Evolutionary conservation across 352 stramenopile species (phyloP).

Genomic region (Pythium aristosporum): DNA sequence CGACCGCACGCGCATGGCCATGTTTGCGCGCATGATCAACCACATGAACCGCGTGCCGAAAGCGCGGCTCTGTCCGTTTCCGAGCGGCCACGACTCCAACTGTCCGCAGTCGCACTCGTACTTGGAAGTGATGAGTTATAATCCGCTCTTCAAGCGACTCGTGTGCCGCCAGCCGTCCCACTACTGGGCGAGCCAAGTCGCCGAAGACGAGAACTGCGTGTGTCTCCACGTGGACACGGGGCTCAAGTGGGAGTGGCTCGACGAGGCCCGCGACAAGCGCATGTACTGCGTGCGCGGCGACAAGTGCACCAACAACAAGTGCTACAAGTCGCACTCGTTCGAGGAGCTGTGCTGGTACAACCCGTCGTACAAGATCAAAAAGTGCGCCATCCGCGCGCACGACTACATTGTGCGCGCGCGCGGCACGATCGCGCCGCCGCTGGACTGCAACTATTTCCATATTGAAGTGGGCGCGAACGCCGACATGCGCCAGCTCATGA

Average conservation of each 20-base stretch:
- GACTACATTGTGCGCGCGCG: conserved; percentile 9
- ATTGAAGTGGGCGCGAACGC: conserved; percentile 5
- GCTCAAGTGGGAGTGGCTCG: conserved; percentile 42
- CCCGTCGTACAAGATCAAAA: conserved; percentile 16
- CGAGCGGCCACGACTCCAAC: conserved; percentile 19
- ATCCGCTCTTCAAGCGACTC: conserved; percentile 50
- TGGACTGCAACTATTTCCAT: conserved; percentile 12
- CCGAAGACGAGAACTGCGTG: conserved; percentile 43
- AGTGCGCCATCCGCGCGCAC: conserved; percentile 5
- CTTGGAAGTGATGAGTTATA: conserved; percentile 53
- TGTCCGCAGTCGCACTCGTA: conserved; percentile 46
- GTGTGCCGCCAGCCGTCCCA: conserved; percentile 41
- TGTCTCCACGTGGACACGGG: conserved; percentile 49
- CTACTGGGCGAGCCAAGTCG: conserved; percentile 40
- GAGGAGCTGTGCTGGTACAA: conserved; percentile 30
- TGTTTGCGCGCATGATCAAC: conserved; percentile 54
- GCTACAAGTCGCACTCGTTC: conserved; percentile 27
- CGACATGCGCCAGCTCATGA: conserved; percentile 15
- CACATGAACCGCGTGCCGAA: conserved; percentile 47
- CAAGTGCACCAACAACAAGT: conserved; percentile 14
- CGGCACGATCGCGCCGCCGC: conserved; percentile 9
- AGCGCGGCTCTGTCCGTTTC: conserved; percentile 41
- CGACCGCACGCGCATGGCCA: conserved; percentile 22
- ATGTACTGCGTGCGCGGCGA: conserved; percentile 6
- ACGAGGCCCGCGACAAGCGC: conserved; percentile 19